Evolutionary conservation across 2,329 filamentous ascomycete species (phyloP), one percentile per base, ranked within the genome.

Genomic region (Stagonosporopsis cucurbitacearum): DNA sequence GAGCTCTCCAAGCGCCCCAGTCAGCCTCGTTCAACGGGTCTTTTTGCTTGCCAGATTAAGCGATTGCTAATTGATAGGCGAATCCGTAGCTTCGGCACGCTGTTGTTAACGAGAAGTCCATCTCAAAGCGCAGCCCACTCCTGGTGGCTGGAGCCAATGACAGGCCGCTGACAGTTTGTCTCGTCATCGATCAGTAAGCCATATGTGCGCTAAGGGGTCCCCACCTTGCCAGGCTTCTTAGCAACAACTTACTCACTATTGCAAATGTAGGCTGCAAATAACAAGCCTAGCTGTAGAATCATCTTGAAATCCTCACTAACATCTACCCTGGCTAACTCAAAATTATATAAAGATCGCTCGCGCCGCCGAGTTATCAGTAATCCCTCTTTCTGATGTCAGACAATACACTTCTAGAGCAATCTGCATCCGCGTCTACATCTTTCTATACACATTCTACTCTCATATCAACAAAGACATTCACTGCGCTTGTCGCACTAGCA

Each of bases 181-280:
- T 60, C 65, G 68, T 73, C 69, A 73, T 73, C 59, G 60, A 65
- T 73, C 58, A 62, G 58, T 72, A 64, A 74, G 70, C 69, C 40
- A 48, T 47, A 50, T 11, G 6, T 1, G 19, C 51, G 40, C 53
- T 56, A 56, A 47, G 36, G 53, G 53, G 43, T 51, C 53, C 53
- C 53, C 53, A 51, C 28, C 20, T 50, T 39, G 33, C 44, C 54
- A 40, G 49, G 44, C 12, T 36, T 37, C 42, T 65, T 65, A 45
- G 62, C 58, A 61, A 63, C 52, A 48, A 58, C 58, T 75, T 72
- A 72, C 71, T 68, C 65, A 75, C 57, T 56, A 71, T 73, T 72
- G 68, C 60, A 70, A 74, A 71, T 68, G 54, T 51, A 63, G 59
- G 61, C 47, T 60, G 61, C 49, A 58, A 51, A 40, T 32, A 45